Conservation (phyloP, 2,329 filamentous ascomycete genomes). For the Cladosporium sp. region DNA sequence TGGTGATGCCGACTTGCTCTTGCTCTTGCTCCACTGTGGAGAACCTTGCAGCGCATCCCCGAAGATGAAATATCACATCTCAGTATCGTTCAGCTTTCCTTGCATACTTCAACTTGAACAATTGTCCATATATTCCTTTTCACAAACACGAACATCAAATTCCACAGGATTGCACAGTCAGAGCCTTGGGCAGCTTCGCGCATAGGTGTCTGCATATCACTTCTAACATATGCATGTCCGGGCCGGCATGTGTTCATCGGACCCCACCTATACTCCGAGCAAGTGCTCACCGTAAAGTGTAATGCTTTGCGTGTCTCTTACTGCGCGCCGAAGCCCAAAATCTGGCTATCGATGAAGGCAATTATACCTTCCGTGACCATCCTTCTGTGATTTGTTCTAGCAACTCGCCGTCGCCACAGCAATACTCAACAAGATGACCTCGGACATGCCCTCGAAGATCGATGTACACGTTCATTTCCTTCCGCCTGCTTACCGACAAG, state of each 20-base stretch:
- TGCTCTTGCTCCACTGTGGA: not conserved
- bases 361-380: not conserved
- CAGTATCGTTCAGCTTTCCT: not conserved
- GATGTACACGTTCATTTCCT: slow-evolving; percentile 54
- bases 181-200: not conserved
- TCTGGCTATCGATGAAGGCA: not conserved
- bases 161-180: not conserved
- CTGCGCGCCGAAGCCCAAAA: not conserved
- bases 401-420: not conserved
- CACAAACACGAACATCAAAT: not conserved
- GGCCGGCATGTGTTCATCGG: not conserved
- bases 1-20: not conserved
- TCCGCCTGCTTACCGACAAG: slow-evolving; percentile 44
- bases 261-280: not conserved
- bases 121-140: not conserved
- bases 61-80: not conserved
- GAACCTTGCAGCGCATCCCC: not conserved
- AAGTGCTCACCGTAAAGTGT: not conserved
- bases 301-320: not conserved
- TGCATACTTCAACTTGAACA: not conserved
- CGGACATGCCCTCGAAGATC: slow-evolving; percentile 35
- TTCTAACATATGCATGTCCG: not conserved
- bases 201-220: not conserved
- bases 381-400: not conserved
- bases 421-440: not conserved